phyloP scores from a whole-genome alignment of 2,329 filamentous ascomycete genomes.

The Thielaviopsis ethacetica region DNA sequence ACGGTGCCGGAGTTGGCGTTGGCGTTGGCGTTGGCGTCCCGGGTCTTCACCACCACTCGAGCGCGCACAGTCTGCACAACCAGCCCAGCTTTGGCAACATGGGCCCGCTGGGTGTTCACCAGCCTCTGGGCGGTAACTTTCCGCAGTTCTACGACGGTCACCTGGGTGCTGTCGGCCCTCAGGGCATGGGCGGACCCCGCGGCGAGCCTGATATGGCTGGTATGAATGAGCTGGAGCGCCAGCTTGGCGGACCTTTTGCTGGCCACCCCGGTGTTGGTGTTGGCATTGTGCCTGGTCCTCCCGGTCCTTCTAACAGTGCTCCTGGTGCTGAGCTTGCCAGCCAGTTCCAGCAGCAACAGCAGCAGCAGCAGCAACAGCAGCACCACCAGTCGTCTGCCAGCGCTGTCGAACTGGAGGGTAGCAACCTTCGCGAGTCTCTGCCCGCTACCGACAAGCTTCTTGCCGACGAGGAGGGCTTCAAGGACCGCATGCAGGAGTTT shows the following conservation, averaged over 20 bases:
- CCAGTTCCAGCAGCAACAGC: not conserved
- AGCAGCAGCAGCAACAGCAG: conserved; percentile 2
- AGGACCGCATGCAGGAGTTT: conserved; percentile 68
- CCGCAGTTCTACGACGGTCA: conserved; percentile 3
- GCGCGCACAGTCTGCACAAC: conserved; percentile 87
- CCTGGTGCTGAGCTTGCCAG: not conserved
- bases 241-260: conserved; percentile 28
- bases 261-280: not conserved
- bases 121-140: conserved; percentile 7
- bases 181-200: conserved; percentile 1
- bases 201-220: conserved; percentile 60
- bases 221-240: conserved; percentile 37
- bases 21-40: conserved; percentile 13
- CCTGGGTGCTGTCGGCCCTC: not conserved
- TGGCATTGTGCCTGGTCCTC: not conserved
- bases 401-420: not conserved
- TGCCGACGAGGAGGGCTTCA: conserved; percentile 41
- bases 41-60: conserved; percentile 75
- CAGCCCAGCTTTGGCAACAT: conserved; percentile 95
- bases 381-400: not conserved
- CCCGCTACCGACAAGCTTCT: conserved; percentile 33
- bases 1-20: conserved; percentile 11
- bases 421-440: conserved; percentile 17
- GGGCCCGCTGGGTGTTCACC: conserved; percentile 53
- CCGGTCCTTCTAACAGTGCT: conserved; percentile 17